A percentile compares a stretch with the other conserved stretches of the same genome.
These are phyloP conservation scores for Pythium myriotylum DNA, from an alignment of 352 stramenopile species.

Conservation along the genomic window DNA sequence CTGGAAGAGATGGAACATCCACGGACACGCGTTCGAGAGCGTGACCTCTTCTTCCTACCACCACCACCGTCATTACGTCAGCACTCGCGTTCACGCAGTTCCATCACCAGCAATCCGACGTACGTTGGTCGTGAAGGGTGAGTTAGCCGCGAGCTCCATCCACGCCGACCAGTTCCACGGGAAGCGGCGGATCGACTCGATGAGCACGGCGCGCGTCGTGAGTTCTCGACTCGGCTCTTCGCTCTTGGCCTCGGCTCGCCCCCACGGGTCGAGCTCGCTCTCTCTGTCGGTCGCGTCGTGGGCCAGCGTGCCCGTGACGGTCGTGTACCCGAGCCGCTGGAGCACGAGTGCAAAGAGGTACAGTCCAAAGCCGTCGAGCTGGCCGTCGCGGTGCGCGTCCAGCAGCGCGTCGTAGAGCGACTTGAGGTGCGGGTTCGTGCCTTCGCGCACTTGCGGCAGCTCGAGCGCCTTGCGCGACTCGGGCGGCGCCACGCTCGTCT, in stretches of 20 bases:
- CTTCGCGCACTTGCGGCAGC: slow-evolving; percentile 30
- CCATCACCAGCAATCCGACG: no score
- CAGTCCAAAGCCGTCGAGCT: slow-evolving; percentile 73
- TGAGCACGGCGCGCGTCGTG: slow-evolving; percentile 64
- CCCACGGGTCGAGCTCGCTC: background rate
- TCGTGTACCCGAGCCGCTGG: slow-evolving; percentile 63
- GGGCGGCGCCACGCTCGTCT: slow-evolving; percentile 63
- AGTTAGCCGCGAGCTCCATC: slow-evolving; percentile 91
- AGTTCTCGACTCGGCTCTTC: slow-evolving; percentile 17
- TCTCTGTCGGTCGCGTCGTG: no score
- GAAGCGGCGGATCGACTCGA: slow-evolving; percentile 71
- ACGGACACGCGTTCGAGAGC: slow-evolving; percentile 52
- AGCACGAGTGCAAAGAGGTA: slow-evolving; percentile 85
- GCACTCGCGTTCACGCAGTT: no score
- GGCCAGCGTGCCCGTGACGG: slow-evolving; percentile 40
- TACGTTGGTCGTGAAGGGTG: slow-evolving; percentile 57
- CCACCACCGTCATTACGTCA: no score
- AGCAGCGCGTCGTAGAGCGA: slow-evolving; percentile 65
- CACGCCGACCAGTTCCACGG: slow-evolving; percentile 97
- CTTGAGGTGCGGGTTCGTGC: slow-evolving; percentile 71
- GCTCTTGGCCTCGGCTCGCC: slow-evolving; percentile 10
- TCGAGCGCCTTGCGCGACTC: background rate
- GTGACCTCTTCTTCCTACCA: slow-evolving; percentile 57
- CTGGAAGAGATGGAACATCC: slow-evolving; percentile 89
- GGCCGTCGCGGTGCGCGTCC: slow-evolving; percentile 45